These are phyloP conservation scores for Groenewaldozyma tartarivorans DNA, from an alignment of 805 yeast genomes.

Conservation along the genomic window DNA sequence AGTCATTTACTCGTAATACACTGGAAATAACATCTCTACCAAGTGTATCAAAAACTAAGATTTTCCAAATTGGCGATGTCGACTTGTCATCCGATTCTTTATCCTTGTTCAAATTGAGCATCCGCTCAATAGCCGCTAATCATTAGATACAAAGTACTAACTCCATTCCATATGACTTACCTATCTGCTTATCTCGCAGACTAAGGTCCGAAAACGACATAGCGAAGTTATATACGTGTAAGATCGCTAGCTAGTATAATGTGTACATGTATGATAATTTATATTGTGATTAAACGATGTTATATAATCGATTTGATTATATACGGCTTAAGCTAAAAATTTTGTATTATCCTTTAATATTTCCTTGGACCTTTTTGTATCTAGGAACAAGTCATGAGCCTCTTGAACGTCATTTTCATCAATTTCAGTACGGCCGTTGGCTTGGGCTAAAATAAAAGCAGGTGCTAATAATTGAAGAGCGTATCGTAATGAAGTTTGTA, in stretches of 20 bases:
- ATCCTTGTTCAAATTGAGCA: conserved; percentile 74
- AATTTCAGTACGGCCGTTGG: conserved; percentile 63
- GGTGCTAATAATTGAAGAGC: conserved; percentile 88
- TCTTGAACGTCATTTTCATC: conserved; percentile 68
- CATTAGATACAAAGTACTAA: background rate
- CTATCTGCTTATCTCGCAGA: conserved; percentile 26
- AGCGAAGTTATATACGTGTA: no score
- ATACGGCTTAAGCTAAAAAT: conserved; percentile 19
- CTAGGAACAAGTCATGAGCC: conserved; percentile 73
- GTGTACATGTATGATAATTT: no score
- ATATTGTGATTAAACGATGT: background rate
- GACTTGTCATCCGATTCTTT: conserved; percentile 26
- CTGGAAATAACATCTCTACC: conserved; percentile 84
- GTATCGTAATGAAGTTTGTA: conserved; percentile 76
- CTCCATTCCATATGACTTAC: conserved; percentile 10
- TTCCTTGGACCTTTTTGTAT: conserved; percentile 70
- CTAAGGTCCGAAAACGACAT: conserved; percentile 10
- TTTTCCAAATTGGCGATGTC: conserved; percentile 70
- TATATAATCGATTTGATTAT: background rate
- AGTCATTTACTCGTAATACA: conserved; percentile 84
- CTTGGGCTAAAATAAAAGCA: conserved; percentile 70
- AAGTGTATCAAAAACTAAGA: conserved; percentile 66
- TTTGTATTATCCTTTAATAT: conserved; percentile 38
- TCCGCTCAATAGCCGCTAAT: conserved; percentile 52
- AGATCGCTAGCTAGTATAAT: no score